Conservation (phyloP, 441 rosid species). For the Viola pubescens region DNA sequence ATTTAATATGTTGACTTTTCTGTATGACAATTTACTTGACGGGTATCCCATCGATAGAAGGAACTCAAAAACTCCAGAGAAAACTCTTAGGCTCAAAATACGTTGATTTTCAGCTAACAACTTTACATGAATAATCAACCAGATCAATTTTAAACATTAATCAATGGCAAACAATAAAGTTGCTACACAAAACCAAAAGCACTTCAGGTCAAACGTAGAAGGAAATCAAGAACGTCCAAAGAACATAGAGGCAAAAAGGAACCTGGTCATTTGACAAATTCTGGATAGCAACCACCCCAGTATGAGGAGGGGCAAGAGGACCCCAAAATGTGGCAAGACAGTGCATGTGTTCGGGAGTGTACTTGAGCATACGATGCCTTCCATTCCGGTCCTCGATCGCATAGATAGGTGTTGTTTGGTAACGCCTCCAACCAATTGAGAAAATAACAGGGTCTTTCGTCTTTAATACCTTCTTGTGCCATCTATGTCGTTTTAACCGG, state of each 20-base stretch:
- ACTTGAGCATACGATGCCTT: constrained; percentile 89
- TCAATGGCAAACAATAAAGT: neutral
- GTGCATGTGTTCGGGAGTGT: constrained; percentile 92
- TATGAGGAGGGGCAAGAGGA: constrained; percentile 87
- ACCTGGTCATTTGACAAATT: constrained; percentile 75
- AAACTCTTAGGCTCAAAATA: too few relatives aligned
- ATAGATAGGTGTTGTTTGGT: constrained; percentile 74
- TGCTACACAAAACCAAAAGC: neutral
- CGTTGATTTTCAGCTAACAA: neutral
- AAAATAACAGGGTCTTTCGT: constrained; percentile 87
- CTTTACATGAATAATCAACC: neutral
- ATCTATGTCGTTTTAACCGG: constrained; percentile 75
- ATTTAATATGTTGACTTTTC: too few relatives aligned
- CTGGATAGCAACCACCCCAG: constrained; percentile 81
- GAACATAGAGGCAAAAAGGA: constrained; percentile 7
- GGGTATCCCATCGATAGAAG: neutral
- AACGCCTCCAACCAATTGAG: constrained; percentile 94
- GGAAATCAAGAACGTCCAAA: neutral
- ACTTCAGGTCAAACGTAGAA: neutral
- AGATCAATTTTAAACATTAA: neutral
- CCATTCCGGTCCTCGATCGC: constrained; percentile 81
- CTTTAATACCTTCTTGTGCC: constrained; percentile 86
- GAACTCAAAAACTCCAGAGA: too few relatives aligned
- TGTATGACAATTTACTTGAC: neutral
- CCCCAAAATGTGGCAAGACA: constrained; percentile 97